phyloP scores from a whole-genome alignment of 441 rosid species.

The Melastoma candidum region DNA sequence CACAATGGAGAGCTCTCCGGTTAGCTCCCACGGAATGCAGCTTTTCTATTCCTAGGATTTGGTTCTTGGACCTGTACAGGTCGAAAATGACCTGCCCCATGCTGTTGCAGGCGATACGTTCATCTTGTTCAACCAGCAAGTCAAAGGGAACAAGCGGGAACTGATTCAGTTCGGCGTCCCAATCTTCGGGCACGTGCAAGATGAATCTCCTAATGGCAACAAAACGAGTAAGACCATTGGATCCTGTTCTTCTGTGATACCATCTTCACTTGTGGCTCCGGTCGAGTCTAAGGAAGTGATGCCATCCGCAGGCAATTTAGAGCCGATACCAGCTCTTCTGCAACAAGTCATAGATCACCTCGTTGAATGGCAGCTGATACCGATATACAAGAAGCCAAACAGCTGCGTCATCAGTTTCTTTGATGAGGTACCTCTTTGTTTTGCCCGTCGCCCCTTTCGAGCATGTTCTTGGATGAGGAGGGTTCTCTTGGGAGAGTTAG shows the following conservation, averaged over 20 bases:
- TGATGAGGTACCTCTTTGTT: conserved; percentile 56
- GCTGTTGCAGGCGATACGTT: conserved; percentile 36
- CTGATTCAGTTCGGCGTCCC: conserved; percentile 85
- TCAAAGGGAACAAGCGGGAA: conserved; percentile 88
- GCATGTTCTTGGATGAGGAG: too few relatives aligned
- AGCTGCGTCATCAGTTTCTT: conserved; percentile 93
- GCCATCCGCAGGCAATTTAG: conserved; percentile 37
- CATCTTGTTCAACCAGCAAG: conserved; percentile 48
- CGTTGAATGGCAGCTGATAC: conserved; percentile 70
- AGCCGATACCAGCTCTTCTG: conserved; percentile 18
- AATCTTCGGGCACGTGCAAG: conserved; percentile 58
- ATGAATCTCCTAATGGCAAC: conserved; percentile 41
- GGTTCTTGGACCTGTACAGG: background rate
- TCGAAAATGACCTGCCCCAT: background rate
- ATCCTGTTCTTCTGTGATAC: conserved; percentile 1
- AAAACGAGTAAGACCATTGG: conserved; percentile 29
- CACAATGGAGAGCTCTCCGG: conserved; percentile 74
- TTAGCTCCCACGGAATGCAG: conserved; percentile 18
- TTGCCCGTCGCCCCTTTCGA: background rate
- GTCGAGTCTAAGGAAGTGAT: background rate
- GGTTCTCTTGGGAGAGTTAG: too few relatives aligned
- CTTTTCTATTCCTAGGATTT: conserved; percentile 4
- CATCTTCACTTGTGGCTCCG: conserved; percentile 5
- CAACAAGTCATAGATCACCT: conserved; percentile 72
- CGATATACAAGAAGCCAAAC: conserved; percentile 81